Base-by-base conservation (phyloP, 2,329 filamentous ascomycete species). In the Xylariales sp. region DNA sequence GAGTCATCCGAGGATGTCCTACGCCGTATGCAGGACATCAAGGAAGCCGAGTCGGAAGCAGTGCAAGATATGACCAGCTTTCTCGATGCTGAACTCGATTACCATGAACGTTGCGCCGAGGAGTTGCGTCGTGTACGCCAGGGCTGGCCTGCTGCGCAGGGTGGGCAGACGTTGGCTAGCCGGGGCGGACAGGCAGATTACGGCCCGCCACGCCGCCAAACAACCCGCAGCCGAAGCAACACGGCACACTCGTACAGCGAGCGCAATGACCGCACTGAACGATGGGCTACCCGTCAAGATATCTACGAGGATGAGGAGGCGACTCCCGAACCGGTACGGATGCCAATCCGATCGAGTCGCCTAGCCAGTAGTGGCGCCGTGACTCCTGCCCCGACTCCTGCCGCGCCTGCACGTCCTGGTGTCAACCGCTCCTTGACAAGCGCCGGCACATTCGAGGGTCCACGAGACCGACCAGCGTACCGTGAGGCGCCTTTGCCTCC, bases 11-110 rank as follows among this genome's bases (percentile, higher is more conserved):
- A 97, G 58, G 91, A 97, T 55, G 90, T 97, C 41, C 77, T 84
- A 53, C 80, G 91, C 45, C 79, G 91, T 42, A 97, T 97, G 93
- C 81, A 94, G 64, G 91, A 97, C 58, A 94, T 97, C 67, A 91
- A 93, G 68, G 90, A 96, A 55, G 79, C 88, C 16, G 91, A 97
- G 64, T 74, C 73, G 31, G 91, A 97, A 49, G 88, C 83, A 56
- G 78, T 95, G 31, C 73, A 77, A 35, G 88, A 95, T 57, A 70
- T 97, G 43, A 82, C 81, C 3, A 71, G 79, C 14, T 94, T 97
- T 61, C 69, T 97, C 38, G 90, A 97, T 47, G 85, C 88, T 29
- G 86, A 97, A 66, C 74, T 97, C 44, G 84, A 86, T 48, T 96
- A 93, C 66, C 86, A 96, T 60, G 91, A 97, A 60, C 83, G 86